A percentile compares a stretch with the other conserved stretches of the same genome.
phyloP scores from a whole-genome alignment of 306 rosid species.

The Comarum palustre region DNA sequence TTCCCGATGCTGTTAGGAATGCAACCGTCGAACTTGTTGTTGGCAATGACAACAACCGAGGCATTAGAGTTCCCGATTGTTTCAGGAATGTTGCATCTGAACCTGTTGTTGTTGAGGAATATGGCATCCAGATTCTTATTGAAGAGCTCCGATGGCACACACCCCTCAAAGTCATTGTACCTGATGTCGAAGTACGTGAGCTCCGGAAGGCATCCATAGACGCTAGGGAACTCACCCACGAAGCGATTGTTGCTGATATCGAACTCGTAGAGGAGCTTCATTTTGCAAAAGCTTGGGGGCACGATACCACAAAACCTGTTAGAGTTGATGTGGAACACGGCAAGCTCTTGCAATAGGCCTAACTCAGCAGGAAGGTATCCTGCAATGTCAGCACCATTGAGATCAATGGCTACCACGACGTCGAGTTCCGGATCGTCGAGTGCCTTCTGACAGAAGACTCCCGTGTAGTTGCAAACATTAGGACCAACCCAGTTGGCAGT shows the following conservation, averaged over 20 bases:
- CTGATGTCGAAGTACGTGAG: slow-evolving; percentile 27
- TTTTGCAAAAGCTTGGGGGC: slow-evolving; percentile 26
- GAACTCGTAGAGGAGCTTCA: slow-evolving; percentile 26
- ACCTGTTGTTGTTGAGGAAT: slow-evolving; percentile 60
- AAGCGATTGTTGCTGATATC: slow-evolving; percentile 33
- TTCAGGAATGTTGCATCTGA: slow-evolving; percentile 53
- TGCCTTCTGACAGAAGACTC: slow-evolving; percentile 29
- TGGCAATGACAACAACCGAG: slow-evolving; percentile 53
- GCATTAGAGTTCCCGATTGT: slow-evolving; percentile 50
- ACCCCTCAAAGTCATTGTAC: slow-evolving; percentile 31
- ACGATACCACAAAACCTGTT: slow-evolving; percentile 36
- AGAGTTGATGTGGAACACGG: slow-evolving; percentile 32
- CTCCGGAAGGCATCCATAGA: slow-evolving; percentile 21
- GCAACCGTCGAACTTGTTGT: slow-evolving; percentile 56
- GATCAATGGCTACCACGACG: slow-evolving; percentile 32
- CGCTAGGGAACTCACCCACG: slow-evolving; percentile 30
- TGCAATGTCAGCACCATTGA: slow-evolving; percentile 35
- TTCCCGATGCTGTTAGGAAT: slow-evolving; percentile 57
- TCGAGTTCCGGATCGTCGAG: slow-evolving; percentile 16
- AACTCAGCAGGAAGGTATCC: slow-evolving; percentile 37
- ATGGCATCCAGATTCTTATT: slow-evolving; percentile 45
- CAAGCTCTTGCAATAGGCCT: slow-evolving; percentile 25
- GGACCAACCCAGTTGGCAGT: slow-evolving; percentile 27
- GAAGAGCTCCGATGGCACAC: slow-evolving; percentile 25
- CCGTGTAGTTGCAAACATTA: slow-evolving; percentile 30